Evolutionary conservation across 2,329 filamentous ascomycete genomes (phyloP), one percentile per base, ranked within the genome.

Genomic region (Pseudogymnoascus sp.): DNA sequence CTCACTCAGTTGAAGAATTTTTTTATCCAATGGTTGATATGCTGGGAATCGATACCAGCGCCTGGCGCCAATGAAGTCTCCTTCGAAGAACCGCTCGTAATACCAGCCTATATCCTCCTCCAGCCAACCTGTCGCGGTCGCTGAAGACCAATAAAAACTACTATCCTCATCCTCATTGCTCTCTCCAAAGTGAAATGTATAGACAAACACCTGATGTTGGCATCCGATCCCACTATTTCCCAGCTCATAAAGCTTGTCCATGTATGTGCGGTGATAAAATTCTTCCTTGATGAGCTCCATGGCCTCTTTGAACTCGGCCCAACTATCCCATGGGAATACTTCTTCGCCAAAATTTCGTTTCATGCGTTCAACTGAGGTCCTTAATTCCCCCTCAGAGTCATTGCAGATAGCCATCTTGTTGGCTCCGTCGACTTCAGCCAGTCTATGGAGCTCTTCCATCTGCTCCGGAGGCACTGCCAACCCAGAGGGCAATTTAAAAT

Each of bases 141-240:
- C 43, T 6, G 43, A 61, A 18, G 59, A 61, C 59, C 59, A 61
- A 16, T 57, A 14, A 20, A 61, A 37, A 22, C 36, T 37, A 7
- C 14, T 16, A 12, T 36, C 57, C 14, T 61, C 43, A 12, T 36
- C 57, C 14, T 61, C 43, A 28, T 60, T 16, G 20, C 12, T n/a
- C 12, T 36, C 35, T n/a, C 12, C 12, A 36, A 60, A 61, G 20
- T 22, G 14, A 28, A 61, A 58, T 16, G 43, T 61, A n/a, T 61
- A 50, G 14, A 61, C 16, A 22, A 22, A 16, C 14, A 57, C 18
- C 14, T 43, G 41, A 28, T 57, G 25, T n/a, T 57, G 12, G 39
- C 43, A 61, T 6, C 59, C 59, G 28, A 57, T 25, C 1, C 59
- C 59, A 16, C 9, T 25, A 3, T 57, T 28, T 16, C 41, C 59